Evolutionary conservation across 148 eudicot species (phyloP), one percentile per base, ranked within the genome.

Genomic region (Gaultheria prostrata): DNA sequence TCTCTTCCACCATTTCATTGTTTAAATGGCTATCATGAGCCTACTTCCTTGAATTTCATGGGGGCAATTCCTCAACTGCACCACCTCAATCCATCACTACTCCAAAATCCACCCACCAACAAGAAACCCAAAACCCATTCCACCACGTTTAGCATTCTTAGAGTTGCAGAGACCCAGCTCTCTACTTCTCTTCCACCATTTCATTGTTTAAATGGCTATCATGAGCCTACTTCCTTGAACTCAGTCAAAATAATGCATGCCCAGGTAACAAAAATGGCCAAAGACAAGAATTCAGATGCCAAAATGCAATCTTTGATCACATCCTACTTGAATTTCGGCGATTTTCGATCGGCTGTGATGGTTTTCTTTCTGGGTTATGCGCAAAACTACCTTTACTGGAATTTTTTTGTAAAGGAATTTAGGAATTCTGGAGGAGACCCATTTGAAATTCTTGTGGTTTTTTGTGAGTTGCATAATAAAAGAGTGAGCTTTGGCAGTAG

Each of bases 381-480:
- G 30, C 71, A 80, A 80, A 90, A 89, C 82, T 90, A 87, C 76
- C 43, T 89, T 80, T 32, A 82, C 1, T 93, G 91, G 93, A 91
- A 87, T 61, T 72, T 49, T 57, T 93, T 91, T 63, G 49, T 90
- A 15, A 87, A 88, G 81, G 90, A 93, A 70, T 89, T 88, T 35
- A 86, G 73, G 72, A 84, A 88, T 78, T 91, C 57, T 83, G 93
- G 93, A 30, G 93, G 95, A 74, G 80, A 86, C 88, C 94, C 94
- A 78, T 14, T 51, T 86, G 90, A 89, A 76, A 90, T 93, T 87
- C 90, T 93, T 88, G 87, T 85, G 87, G 87, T 86, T 80, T 93
- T 91, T 75, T 49, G 80, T 67, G 90, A 88, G n/a, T 87, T 93
- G 81, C 81, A 87, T 85, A 83, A 82, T 10, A 93, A 87, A 87